A percentile compares a stretch with the other conserved stretches of the same genome.
These are phyloP conservation scores for Trichoderma cornu-damae DNA, from an alignment of 2,329 filamentous ascomycete species.

Conservation along the genomic window DNA sequence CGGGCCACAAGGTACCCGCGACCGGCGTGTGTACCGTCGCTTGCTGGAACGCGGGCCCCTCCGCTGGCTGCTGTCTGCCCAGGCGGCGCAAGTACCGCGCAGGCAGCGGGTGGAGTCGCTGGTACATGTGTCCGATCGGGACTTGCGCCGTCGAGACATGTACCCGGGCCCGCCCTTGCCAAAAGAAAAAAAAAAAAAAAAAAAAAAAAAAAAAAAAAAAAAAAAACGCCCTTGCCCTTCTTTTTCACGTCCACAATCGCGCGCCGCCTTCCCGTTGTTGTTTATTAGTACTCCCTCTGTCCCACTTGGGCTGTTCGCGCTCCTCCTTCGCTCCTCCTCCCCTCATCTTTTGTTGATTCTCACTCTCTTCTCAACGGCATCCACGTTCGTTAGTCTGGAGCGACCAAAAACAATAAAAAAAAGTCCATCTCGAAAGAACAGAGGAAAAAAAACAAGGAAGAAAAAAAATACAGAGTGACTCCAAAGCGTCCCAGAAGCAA, in stretches of 20 bases:
- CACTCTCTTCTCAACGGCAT: not conserved
- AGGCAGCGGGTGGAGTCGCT: not conserved
- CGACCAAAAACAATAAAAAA: no score
- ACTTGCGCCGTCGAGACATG: not conserved
- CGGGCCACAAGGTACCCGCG: not conserved
- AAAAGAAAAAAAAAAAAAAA: no score
- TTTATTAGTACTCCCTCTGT: slow-evolving; percentile 16
- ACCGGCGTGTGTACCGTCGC: not conserved
- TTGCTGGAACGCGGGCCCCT: not conserved
- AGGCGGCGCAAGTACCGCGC: not conserved
- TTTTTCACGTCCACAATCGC: slow-evolving; percentile 11
- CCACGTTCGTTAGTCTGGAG: slow-evolving; percentile 1
- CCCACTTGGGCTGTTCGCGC: slow-evolving; percentile 8
- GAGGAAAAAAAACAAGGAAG: no score
- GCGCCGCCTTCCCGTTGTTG: not conserved
- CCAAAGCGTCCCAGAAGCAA: not conserved
- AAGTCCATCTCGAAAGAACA: no score
- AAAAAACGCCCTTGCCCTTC: not conserved
- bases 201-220: no score
- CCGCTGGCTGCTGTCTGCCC: not conserved
- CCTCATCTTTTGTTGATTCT: slow-evolving; percentile 3
- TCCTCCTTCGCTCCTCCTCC: slow-evolving; percentile 1
- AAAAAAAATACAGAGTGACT: not conserved
- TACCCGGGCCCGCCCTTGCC: slow-evolving; percentile 1
- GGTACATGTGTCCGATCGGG: not conserved